Percentiles rank a stretch among this genome's conserved stretches.
Evolutionary conservation across 2,329 filamentous ascomycete genomes (phyloP).

Genomic region (Calonectria crousiana): DNA sequence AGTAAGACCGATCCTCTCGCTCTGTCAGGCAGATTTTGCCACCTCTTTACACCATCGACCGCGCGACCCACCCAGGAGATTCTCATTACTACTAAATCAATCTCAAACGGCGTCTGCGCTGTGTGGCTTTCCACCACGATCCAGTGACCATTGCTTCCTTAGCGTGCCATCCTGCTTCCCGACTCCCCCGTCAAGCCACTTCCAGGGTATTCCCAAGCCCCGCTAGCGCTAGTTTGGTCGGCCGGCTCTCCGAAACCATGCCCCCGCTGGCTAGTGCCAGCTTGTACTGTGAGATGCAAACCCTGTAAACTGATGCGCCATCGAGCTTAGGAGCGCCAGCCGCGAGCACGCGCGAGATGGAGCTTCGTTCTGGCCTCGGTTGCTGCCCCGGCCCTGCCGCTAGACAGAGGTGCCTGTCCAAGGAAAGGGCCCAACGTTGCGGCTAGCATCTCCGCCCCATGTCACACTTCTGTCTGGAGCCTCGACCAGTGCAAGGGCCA

Average conservation of each 20-base stretch:
- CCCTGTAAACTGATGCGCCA: background rate
- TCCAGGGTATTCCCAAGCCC: slow-evolving; percentile 20
- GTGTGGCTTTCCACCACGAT: background rate
- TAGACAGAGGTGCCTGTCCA: background rate
- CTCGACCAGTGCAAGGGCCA: slow-evolving; percentile 6
- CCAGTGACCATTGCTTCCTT: slow-evolving; percentile 4
- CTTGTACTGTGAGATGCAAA: slow-evolving; percentile 22
- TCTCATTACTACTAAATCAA: background rate
- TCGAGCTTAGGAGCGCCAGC: slow-evolving; percentile 19
- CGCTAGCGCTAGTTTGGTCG: slow-evolving; percentile 14
- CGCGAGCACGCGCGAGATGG: slow-evolving; percentile 1
- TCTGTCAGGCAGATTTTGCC: background rate
- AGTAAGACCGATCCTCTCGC: background rate
- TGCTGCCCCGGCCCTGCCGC: background rate
- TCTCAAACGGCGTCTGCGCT: slow-evolving; percentile 4
- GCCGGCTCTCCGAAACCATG: slow-evolving; percentile 16
- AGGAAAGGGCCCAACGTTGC: background rate
- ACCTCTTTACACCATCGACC: background rate
- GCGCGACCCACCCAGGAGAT: background rate
- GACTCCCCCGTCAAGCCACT: background rate
- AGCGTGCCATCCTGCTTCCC: slow-evolving; percentile 7
- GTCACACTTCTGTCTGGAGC: background rate
- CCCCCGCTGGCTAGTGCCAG: slow-evolving; percentile 26
- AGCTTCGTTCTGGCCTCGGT: background rate
- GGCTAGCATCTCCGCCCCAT: slow-evolving; percentile 5